Evolutionary conservation across 495 filamentous ascomycete genomes (phyloP).

Genomic region (Niebla homalea): DNA sequence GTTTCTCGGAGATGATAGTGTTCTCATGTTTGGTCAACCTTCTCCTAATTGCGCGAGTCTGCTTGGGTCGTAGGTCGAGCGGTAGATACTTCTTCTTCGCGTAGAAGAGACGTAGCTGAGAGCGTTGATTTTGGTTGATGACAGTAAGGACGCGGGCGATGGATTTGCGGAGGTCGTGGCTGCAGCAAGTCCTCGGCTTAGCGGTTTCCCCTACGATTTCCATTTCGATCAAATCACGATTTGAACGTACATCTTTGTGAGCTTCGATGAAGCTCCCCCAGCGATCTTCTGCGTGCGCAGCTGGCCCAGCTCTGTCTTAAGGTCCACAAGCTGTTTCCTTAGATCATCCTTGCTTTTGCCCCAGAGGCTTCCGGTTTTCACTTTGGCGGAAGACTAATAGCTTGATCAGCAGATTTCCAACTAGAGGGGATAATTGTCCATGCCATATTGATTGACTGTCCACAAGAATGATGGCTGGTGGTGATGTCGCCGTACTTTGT

Average conservation of each 20-base stretch:
- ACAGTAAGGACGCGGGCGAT: conserved; percentile 96
- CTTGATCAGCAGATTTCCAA: conserved; percentile 14
- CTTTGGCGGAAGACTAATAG: conserved; percentile 68
- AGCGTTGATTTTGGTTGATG: conserved; percentile 97
- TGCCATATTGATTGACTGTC: conserved; percentile 15
- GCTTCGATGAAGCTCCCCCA: conserved; percentile 79
- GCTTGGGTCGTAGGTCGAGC: conserved; percentile 92
- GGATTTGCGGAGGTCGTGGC: conserved; percentile 98
- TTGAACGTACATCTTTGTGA: conserved; percentile 73
- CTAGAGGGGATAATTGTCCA: neutral
- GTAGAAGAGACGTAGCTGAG: conserved; percentile 98
- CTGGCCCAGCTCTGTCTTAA: conserved; percentile 87
- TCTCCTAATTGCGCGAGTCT: conserved; percentile 90
- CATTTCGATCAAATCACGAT: neutral
- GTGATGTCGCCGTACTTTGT: conserved; percentile 1
- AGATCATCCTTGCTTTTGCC: conserved; percentile 98
- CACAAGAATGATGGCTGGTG: conserved; percentile 1
- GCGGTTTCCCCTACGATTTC: neutral
- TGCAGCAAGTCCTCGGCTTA: conserved; percentile 23
- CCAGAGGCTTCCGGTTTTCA: conserved; percentile 93
- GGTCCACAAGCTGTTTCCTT: conserved; percentile 78
- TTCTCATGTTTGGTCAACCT: conserved; percentile 82
- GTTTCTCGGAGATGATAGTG: conserved; percentile 66
- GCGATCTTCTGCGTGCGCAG: conserved; percentile 96
- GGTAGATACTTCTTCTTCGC: conserved; percentile 98